Percentiles rank a stretch among this genome's conserved stretches.
Conservation (phyloP, 306 rosid genomes). For the Ziziphus jujuba region DNA sequence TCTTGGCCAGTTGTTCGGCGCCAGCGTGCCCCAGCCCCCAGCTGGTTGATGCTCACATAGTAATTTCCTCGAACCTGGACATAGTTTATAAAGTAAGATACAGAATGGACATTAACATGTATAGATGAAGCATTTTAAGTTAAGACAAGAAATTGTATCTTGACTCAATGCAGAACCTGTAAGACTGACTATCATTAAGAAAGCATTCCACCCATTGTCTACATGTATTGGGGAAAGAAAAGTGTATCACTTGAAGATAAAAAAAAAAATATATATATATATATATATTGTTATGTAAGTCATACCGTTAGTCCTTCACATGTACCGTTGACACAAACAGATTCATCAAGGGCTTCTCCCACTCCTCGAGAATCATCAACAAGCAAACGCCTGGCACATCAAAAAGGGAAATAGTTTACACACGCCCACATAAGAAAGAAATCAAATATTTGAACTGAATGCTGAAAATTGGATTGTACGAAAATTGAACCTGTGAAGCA, state of each 20-base stretch:
- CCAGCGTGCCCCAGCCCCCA: conserved; percentile 61
- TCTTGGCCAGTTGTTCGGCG: conserved; percentile 69
- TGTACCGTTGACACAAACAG: conserved; percentile 39
- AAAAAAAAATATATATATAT: too few relatives aligned
- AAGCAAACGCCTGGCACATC: conserved; percentile 55
- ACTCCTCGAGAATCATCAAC: conserved; percentile 69
- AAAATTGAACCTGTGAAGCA: conserved; percentile 77
- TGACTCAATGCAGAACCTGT: too few relatives aligned
- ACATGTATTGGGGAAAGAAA: too few relatives aligned
- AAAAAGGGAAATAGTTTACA: conserved; percentile 17
- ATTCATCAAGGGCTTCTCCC: conserved; percentile 80
- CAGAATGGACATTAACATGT: neutral
- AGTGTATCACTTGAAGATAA: neutral
- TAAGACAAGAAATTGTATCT: too few relatives aligned
- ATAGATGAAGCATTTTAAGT: too few relatives aligned
- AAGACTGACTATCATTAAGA: too few relatives aligned
- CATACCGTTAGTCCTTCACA: conserved; percentile 47
- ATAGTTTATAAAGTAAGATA: neutral
- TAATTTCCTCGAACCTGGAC: conserved; percentile 62
- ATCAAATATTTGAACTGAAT: conserved; percentile 2
- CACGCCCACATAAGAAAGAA: neutral
- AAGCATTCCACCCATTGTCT: too few relatives aligned
- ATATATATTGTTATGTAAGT: neutral
- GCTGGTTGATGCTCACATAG: conserved; percentile 41
- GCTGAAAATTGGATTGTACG: neutral